Conservation (phyloP, 2,329 filamentous ascomycete species). For the Xylaria sp. region DNA sequence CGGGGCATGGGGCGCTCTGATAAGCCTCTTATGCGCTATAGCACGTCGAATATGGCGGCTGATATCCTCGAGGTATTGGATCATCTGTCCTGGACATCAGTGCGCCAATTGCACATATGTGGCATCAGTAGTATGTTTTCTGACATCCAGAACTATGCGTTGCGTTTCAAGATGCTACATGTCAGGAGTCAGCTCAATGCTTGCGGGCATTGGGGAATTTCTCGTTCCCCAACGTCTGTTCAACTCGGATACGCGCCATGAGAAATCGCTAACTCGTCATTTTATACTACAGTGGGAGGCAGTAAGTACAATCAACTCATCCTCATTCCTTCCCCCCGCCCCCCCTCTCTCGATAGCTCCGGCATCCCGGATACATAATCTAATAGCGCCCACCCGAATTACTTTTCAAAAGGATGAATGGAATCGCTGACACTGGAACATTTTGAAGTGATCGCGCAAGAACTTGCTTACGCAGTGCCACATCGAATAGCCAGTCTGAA, state of each 20-base stretch:
- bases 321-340: not conserved
- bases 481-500: conserved; percentile 65
- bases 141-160: too few relatives aligned
- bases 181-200: not conserved
- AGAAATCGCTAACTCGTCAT: conserved; percentile 22
- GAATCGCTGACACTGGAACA: conserved; percentile 2
- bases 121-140: conserved; percentile 70
- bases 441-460: conserved; percentile 78
- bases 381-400: conserved; percentile 53
- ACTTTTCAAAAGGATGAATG: not conserved
- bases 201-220: not conserved
- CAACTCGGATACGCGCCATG: conserved; percentile 46
- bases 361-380: not conserved
- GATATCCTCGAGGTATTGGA: conserved; percentile 76
- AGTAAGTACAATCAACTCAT: conserved; percentile 28
- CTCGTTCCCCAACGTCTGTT: not conserved
- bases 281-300: conserved; percentile 32
- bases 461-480: conserved; percentile 70
- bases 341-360: not conserved
- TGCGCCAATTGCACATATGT: conserved; percentile 70
- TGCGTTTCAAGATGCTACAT: too few relatives aligned
- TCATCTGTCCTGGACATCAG: conserved; percentile 72
- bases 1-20: conserved; percentile 84
- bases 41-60: conserved; percentile 84
- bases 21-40: conserved; percentile 81